Conservation (phyloP, 2,329 filamentous ascomycete species). For the Fusarium tuaranense region DNA sequence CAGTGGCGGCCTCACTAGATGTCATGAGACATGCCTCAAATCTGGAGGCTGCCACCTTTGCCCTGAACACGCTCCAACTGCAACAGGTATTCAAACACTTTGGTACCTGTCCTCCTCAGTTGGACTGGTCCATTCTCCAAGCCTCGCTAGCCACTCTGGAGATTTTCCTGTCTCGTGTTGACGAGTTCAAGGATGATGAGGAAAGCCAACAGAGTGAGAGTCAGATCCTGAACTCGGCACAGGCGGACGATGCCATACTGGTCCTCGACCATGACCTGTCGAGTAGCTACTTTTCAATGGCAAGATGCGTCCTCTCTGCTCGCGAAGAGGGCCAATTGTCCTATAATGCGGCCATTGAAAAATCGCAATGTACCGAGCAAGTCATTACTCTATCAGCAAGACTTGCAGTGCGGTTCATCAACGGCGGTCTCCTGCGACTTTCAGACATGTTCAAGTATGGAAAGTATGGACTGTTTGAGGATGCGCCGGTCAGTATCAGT, state of each 20-base stretch:
- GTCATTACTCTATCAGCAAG: slow-evolving; percentile 59
- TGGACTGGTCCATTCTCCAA: slow-evolving; percentile 62
- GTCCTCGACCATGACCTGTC: slow-evolving; percentile 63
- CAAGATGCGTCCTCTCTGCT: slow-evolving; percentile 52
- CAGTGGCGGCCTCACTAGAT: slow-evolving; percentile 61
- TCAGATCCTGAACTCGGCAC: slow-evolving; percentile 53
- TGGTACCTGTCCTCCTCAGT: slow-evolving; percentile 53
- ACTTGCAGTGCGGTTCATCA: slow-evolving; percentile 59
- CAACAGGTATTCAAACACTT: slow-evolving; percentile 64
- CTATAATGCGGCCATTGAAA: slow-evolving; percentile 35
- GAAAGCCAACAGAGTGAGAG: slow-evolving; percentile 54
- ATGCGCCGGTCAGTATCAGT: slow-evolving; percentile 52
- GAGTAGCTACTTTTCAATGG: slow-evolving; percentile 60
- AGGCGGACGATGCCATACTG: slow-evolving; percentile 60
- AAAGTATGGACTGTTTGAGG: slow-evolving; percentile 64
- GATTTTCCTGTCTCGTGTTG: slow-evolving; percentile 59
- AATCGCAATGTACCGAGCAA: slow-evolving; percentile 56
- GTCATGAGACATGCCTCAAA: slow-evolving; percentile 61
- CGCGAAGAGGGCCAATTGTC: slow-evolving; percentile 21
- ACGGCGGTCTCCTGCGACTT: slow-evolving; percentile 57
- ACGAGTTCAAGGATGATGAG: slow-evolving; percentile 53
- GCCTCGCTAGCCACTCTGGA: slow-evolving; percentile 60
- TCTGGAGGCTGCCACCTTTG: slow-evolving; percentile 61
- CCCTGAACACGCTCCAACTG: slow-evolving; percentile 62
- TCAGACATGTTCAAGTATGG: slow-evolving; percentile 59